phyloP scores from a whole-genome alignment of 495 filamentous ascomycete genomes.

The Hypomontagnella monticulosa region DNA sequence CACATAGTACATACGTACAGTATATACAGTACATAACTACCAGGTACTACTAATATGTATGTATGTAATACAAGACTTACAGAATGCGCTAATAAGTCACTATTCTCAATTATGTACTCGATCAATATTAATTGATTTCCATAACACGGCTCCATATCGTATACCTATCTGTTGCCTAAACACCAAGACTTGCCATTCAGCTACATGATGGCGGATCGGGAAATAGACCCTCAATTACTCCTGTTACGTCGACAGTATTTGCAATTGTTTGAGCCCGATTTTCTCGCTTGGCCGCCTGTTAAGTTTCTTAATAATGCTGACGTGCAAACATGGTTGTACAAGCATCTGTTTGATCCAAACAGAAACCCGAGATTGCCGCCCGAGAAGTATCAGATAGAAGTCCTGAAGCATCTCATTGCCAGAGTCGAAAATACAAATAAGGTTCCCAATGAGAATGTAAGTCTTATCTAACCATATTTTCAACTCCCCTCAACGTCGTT shows the following conservation, averaged over 20 bases:
- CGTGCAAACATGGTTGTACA: conserved; percentile 69
- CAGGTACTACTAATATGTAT: too few relatives aligned
- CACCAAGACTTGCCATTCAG: background rate
- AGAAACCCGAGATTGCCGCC: conserved; percentile 64
- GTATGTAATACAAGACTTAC: too few relatives aligned
- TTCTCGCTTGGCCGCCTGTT: conserved; percentile 65
- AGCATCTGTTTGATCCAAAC: conserved; percentile 66
- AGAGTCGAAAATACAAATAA: conserved; percentile 69
- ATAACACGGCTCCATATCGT: too few relatives aligned
- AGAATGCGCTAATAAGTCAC: too few relatives aligned
- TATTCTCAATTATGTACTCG: too few relatives aligned
- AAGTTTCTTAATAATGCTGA: conserved; percentile 60
- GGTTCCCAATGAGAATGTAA: conserved; percentile 79
- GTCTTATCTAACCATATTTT: conserved; percentile 34
- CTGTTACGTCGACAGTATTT: conserved; percentile 70
- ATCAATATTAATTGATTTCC: too few relatives aligned
- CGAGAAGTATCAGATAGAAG: conserved; percentile 68
- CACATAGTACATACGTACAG: too few relatives aligned
- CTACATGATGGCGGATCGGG: conserved; percentile 20
- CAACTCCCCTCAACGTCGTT: conserved; percentile 1
- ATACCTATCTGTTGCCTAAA: too few relatives aligned
- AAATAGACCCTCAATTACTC: conserved; percentile 46
- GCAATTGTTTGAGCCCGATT: conserved; percentile 62
- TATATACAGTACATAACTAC: too few relatives aligned
- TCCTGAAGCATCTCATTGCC: conserved; percentile 69